Base-by-base conservation (phyloP, 768 basidiomycete genomes). In the Austroboletus eburneus region DNA sequence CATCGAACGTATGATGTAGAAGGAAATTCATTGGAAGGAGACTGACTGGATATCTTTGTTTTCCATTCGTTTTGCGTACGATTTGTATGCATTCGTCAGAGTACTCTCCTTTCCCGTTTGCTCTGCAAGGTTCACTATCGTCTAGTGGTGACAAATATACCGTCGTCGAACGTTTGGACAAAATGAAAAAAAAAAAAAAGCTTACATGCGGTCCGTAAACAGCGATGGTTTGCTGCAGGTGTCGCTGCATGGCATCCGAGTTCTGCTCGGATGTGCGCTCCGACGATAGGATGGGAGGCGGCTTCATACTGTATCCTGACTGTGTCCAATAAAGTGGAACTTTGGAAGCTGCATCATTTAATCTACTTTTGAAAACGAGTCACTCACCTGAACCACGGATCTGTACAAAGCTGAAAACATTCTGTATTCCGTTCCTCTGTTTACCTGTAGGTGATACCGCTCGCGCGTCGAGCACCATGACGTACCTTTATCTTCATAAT, bases 251-350 rank as follows among this genome's bases (percentile, higher is more conserved):
- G 0, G 83, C 79, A 30, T 83, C 81, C 39, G 82, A 59, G 48
- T 89, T 81, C 61, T 93, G 86, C 6, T 72, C 74, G 42, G 79
- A 78, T 1, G 90, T 90, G 40, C 85, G 69, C 55, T 93, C 87
- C 3, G 81, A 60, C 5, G 82, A 78, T 25, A 96, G 73, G 7
- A 84, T 69, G 1, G 94, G 94, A 2, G 89, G 81, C 3, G 94
- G 94, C 61, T 94, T 96, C 48, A 96, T 71, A 27, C 84, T 83
- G 65, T 87, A 85, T 18, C 91, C 87, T 3, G 80, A 78, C 60
- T 97, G 94, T 4, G 83, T 87, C 94, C 94, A 97, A 62, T 83
- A 94, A 22, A 97, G 72, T 2, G 94, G 94, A 48, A 97, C 91
- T 93, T 57, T 20, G 17, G 53, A 51, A 42, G 39, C 21, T 39